These are phyloP conservation scores for Thielaviopsis cerberus DNA, from an alignment of 2,329 filamentous ascomycete species.

Conservation along the genomic window DNA sequence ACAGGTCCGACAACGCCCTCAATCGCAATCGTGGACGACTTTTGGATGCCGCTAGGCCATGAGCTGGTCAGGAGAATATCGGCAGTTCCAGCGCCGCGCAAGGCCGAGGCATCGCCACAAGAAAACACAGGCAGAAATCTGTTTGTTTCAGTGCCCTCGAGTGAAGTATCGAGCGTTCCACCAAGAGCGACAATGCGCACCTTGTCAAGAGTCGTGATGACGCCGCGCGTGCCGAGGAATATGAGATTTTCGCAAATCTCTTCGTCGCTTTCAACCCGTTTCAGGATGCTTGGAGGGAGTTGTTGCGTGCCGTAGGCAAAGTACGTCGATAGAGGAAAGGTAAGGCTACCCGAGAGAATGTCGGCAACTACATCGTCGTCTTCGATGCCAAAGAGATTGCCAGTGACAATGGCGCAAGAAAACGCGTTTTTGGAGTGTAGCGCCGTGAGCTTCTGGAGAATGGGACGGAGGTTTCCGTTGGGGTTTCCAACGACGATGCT, in stretches of 20 bases:
- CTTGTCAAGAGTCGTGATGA: conserved; percentile 77
- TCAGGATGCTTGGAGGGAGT: conserved; percentile 52
- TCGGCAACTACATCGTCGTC: conserved; percentile 42
- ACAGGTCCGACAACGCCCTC: conserved; percentile 12
- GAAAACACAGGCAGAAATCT: conserved; percentile 64
- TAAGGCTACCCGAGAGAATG: conserved; percentile 54
- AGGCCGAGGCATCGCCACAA: conserved; percentile 52
- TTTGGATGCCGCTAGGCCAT: conserved; percentile 62
- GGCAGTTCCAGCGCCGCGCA: conserved; percentile 57
- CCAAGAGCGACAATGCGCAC: conserved; percentile 75
- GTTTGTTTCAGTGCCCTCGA: conserved; percentile 46
- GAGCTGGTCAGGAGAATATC: conserved; percentile 76
- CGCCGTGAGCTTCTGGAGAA: conserved; percentile 61
- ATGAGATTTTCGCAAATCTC: conserved; percentile 79
- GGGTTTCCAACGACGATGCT: conserved; percentile 71
- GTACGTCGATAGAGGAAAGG: conserved; percentile 68
- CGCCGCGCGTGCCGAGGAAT: conserved; percentile 71
- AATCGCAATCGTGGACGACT: conserved; percentile 44
- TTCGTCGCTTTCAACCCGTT: conserved; percentile 55
- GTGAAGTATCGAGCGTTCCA: conserved; percentile 47
- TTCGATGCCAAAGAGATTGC: conserved; percentile 56
- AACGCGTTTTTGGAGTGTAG: conserved; percentile 81
- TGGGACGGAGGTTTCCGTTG: conserved; percentile 56
- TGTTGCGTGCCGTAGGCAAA: conserved; percentile 61
- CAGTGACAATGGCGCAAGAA: conserved; percentile 63